Evolutionary conservation across 2,329 filamentous ascomycete species (phyloP), one percentile per base, ranked within the genome.

Genomic region (Nigrospora osmanthi): DNA sequence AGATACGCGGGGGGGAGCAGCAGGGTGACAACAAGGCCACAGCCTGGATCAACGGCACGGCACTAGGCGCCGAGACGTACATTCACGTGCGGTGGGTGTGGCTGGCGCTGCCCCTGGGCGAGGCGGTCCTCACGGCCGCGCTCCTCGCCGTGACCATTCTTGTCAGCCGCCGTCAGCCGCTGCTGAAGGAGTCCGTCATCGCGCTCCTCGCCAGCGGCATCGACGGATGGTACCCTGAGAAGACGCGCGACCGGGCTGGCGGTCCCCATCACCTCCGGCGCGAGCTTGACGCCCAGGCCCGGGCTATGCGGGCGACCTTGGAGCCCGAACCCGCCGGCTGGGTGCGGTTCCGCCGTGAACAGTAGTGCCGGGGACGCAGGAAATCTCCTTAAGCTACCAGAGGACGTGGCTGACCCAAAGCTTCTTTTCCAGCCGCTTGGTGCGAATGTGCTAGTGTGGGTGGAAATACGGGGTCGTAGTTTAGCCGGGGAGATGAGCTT

Each of bases 41-140:
- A 11, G 45, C 51, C 3, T 39, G 11, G 9, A 31, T 40, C 11
- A 19, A 16, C 1, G 50, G 49, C 3, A 19, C 12, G 4, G 51
- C 51, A 10, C 47, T 47, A 23, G 48, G 47, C 41, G 36, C 49
- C 12, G 52, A 51, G 43, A 49, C 52, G 13, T 52, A 53, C 30
- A 51, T 53, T 37, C 43, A 49, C 28, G 47, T 54, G 6, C 45
- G 45, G 13, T 50, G 49, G 47, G 40, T 19, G 14, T 53, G 49
- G 50, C 38, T 52, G 38, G 33, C 44, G 10, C 38, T 56, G 3
- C 52, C 52, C n/a, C 38, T 53, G 4, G 38, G 28, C 2, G 52
- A 53, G 19, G 42, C 43, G 14, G 9, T 44, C 2, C 33, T 54
- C 10, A 37, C 49, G 2, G 35, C 49, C 32, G n/a, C 48, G 11